Evolutionary conservation across 495 filamentous ascomycete genomes (phyloP).

Genomic region (Xylaria telfairii): DNA sequence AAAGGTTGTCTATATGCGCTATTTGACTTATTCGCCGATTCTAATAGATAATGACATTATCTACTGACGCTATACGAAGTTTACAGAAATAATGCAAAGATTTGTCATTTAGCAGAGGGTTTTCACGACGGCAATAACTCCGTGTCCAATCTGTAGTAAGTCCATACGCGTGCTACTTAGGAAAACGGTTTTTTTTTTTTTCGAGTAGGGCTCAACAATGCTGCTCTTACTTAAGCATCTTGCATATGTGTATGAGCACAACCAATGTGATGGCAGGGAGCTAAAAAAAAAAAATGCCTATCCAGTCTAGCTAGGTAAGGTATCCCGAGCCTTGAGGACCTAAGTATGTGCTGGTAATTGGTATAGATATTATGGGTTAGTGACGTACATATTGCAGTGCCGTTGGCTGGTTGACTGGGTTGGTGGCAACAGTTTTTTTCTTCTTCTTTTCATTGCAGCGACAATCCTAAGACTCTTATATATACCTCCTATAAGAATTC

Average conservation of each 20-base stretch:
- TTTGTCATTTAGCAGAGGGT: background rate
- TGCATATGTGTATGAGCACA: background rate
- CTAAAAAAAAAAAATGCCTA: background rate
- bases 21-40: background rate
- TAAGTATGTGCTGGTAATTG: background rate
- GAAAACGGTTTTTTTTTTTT: background rate
- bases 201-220: background rate
- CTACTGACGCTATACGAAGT: constrained; percentile 6
- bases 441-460: too few relatives aligned
- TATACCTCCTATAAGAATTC: too few relatives aligned
- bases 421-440: background rate
- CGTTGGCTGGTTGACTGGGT: background rate
- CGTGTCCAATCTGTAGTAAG: constrained; percentile 8
- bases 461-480: background rate
- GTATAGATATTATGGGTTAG: background rate
- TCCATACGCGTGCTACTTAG: background rate
- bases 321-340: background rate
- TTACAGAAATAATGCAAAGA: constrained; percentile 2
- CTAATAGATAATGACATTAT: background rate
- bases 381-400: constrained; percentile 7
- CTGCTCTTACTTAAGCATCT: constrained; percentile 1
- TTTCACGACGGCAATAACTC: background rate
- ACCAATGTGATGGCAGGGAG: background rate
- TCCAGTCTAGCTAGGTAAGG: background rate
- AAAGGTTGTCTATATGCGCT: background rate